Evolutionary conservation across 768 basidiomycete genomes (phyloP).

Genomic region (Xerocomellus intermedius): DNA sequence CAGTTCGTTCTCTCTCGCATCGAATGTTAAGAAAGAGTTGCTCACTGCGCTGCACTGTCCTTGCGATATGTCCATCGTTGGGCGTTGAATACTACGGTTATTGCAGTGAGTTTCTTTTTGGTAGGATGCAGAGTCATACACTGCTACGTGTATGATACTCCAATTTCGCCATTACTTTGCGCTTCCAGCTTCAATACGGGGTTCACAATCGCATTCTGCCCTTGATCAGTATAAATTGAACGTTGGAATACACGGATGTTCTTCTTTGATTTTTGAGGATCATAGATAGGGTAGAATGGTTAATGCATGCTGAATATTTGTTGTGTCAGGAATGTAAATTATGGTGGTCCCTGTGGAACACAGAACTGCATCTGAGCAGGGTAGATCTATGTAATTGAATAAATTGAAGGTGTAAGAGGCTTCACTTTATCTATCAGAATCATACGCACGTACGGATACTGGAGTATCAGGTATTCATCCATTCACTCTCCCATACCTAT

Average conservation of each 20-base stretch:
- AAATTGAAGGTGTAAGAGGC: no score
- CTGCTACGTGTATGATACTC: not conserved
- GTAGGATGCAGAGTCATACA: not conserved
- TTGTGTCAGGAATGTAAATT: not conserved
- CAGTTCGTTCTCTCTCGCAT: no score
- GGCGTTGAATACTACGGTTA: not conserved
- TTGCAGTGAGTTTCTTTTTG: not conserved
- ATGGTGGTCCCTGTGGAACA: not conserved
- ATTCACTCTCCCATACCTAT: slow-evolving; percentile 29
- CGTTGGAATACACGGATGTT: no score
- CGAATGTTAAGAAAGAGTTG: no score
- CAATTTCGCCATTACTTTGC: not conserved
- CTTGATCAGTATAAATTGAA: no score
- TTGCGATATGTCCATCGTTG: not conserved
- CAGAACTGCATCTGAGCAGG: not conserved
- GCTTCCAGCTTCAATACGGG: not conserved
- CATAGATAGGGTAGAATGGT: not conserved
- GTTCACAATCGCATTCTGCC: not conserved
- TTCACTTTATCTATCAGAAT: not conserved
- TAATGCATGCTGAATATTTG: not conserved
- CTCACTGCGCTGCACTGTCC: no score
- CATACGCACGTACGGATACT: no score
- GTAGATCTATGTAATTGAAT: not conserved
- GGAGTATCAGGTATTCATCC: slow-evolving; percentile 3
- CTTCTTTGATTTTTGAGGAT: no score